Conservation (phyloP, 1,284 basidiomycete genomes). For the Puccinia coronata region DNA sequence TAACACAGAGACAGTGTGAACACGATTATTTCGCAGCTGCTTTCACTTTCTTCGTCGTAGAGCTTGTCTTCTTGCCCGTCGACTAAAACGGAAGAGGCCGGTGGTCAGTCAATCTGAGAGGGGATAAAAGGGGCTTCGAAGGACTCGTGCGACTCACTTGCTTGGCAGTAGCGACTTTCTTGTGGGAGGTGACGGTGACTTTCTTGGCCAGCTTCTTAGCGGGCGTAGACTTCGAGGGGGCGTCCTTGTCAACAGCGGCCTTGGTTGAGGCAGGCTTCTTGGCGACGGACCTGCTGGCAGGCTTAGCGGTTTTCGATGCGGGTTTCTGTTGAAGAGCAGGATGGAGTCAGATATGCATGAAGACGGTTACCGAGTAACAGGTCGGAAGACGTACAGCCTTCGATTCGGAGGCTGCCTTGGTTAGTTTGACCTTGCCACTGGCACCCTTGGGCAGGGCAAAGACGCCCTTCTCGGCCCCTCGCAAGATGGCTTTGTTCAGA, state of each 20-base stretch:
- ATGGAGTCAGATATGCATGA: background rate
- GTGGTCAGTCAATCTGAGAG: background rate
- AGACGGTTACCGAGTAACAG: conserved; percentile 21
- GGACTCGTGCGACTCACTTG: conserved; percentile 17
- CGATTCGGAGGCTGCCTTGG: background rate
- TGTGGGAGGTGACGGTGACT: background rate
- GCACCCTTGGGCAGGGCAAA: conserved; percentile 53
- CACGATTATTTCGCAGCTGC: conserved; percentile 39
- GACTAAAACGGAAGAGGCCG: conserved; percentile 6
- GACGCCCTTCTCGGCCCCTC: conserved; percentile 51
- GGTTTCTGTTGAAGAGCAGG: conserved; percentile 19
- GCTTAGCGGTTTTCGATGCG: conserved; percentile 36
- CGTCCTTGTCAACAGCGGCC: conserved; percentile 28
- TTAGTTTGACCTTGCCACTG: conserved; percentile 53
- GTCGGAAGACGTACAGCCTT: too few species aligned
- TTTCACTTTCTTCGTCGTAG: conserved; percentile 49
- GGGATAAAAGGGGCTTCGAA: background rate
- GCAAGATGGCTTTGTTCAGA: conserved; percentile 39
- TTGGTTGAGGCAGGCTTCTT: conserved; percentile 34
- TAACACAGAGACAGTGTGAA: background rate
- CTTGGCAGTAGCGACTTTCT: conserved; percentile 35
- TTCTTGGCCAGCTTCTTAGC: conserved; percentile 33
- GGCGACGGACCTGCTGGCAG: conserved; percentile 21
- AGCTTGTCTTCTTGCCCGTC: conserved; percentile 47
- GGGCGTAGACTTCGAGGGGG: background rate